Evolutionary conservation across 805 yeast species (phyloP), one percentile per base, ranked within the genome.

Genomic region (Cyberlindnera mycetangii): DNA sequence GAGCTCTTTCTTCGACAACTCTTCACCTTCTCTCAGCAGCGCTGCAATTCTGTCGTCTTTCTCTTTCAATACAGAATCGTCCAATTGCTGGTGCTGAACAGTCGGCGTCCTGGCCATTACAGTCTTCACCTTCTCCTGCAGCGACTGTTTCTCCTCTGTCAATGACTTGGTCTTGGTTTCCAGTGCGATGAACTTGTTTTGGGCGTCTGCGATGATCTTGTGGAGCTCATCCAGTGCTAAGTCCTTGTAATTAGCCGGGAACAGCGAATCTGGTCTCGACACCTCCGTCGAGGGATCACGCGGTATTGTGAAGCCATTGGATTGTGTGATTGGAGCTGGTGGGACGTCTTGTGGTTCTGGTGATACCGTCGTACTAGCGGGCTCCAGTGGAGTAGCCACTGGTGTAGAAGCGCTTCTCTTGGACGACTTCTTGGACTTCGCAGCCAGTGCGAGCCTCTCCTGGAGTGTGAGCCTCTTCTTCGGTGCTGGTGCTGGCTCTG

Each of bases 391-490:
- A 10, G 33, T 2, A 5, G 45, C n/a, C 6, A 22, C 12, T 4
- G 44, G 37, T 6, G 61, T 39, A 10, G 59, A 52, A 3, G 48
- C 22, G n/a, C 45, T 49, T 48, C 58, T 44, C 49, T 56, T 56
- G 39, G 60, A 22, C 1, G 48, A 47, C 53, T 63, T 40, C 31
- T 67, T 67, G 34, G 65, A 56, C 50, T 76, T 72, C 7, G 96
- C 89, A 1, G 97, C 97, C 49, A 81, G 64, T 2, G 93, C 95
- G 41, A 90, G 70, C 49, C 97, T 72, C 56, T 90, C 96, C 56
- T 88, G 95, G 53, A 92, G 70, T 0, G 96, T 81, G 16, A 87
- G 66, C 50, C 90, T 71, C 60, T 83, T 84, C 52, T 71, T 73
- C 24, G 71, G 64, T 10, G 35, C 45, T 19, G 41, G 47, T 31